Base-by-base conservation (phyloP, 805 yeast genomes). In the Myxozyma melibiosi region DNA sequence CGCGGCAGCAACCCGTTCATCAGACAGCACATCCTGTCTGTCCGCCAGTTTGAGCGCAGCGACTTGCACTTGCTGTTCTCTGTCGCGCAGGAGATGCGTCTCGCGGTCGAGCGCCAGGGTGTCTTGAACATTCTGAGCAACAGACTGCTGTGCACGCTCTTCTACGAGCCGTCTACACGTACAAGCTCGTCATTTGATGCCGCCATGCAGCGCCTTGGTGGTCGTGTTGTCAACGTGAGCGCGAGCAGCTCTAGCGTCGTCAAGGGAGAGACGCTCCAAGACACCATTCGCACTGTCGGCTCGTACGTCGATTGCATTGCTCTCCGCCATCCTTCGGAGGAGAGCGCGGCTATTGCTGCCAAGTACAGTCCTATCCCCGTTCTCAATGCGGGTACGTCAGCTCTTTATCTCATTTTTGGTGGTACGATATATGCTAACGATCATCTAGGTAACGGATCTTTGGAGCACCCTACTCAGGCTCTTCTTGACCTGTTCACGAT, bases 161-260 rank as follows among this genome's bases (percentile, higher is more conserved):
- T 94, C 79, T 94, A 90, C 74, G 99, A 94, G 78, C 99, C 99
- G 66, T 90, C 97, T 4, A 95, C 99, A 38, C 84, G 99, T 76
- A 94, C 99, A 33, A 84, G 95, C 18, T 84, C 97, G 22, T 94
- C 98, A 1, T 95, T 95, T 72, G 96, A 94, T 73, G 97, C 97
- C 67, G 99, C 99, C 59, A 94, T 94, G 99, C 98, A 94, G 80
- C 88, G 99, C 78, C 80, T 94, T 68, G 99, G 99, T 73, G 99
- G 99, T 71, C 84, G 96, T 75, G 96, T 90, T 66, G 88, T 95
- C 65, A 82, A 95, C 53, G 87, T 94, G 64, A 80, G 88, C 62
- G 87, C 94, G 59, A 84, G 82, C 64, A 80, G 90, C 33, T 91
- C 98, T n/a, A 89, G 97, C 24, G 97, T 91, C 48, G 88, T 90